Conservation (phyloP, 2,329 filamentous ascomycete species). For the Pseudogymnoascus sp. region DNA sequence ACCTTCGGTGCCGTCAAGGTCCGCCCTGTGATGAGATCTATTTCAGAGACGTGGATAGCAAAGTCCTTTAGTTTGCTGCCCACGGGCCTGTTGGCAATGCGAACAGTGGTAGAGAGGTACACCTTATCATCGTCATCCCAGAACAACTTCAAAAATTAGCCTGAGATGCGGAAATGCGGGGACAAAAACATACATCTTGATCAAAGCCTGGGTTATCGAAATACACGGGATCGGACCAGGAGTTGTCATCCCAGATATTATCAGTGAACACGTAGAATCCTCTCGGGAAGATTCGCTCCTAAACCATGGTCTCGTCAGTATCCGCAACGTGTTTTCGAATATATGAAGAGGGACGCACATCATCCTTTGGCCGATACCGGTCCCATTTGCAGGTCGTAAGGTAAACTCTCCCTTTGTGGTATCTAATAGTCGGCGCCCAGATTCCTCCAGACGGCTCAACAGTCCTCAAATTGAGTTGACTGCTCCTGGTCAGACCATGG, state of each 20-base stretch:
- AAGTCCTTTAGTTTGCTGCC: slow-evolving; percentile 43
- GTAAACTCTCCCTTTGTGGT: slow-evolving; percentile 40
- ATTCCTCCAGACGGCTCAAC: slow-evolving; percentile 45
- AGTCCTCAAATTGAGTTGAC: slow-evolving; percentile 46
- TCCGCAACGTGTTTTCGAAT: background rate
- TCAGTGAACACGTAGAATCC: slow-evolving; percentile 41
- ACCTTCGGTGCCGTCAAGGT: slow-evolving; percentile 33
- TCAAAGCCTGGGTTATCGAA: slow-evolving; percentile 50
- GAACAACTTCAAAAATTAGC: slow-evolving; percentile 30
- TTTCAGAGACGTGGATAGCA: slow-evolving; percentile 40
- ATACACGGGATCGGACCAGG: slow-evolving; percentile 48
- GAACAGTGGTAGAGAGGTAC: slow-evolving; percentile 38
- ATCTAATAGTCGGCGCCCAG: slow-evolving; percentile 43
- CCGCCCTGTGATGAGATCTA: slow-evolving; percentile 38
- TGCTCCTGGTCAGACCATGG: slow-evolving; percentile 44
- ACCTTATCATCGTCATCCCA: slow-evolving; percentile 45
- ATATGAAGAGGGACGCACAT: slow-evolving; percentile 37
- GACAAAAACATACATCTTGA: slow-evolving; percentile 41
- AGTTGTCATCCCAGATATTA: slow-evolving; percentile 39
- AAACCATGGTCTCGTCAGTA: background rate
- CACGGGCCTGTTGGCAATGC: slow-evolving; percentile 29
- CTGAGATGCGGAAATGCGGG: background rate
- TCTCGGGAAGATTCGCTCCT: slow-evolving; percentile 20
- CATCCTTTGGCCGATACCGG: slow-evolving; percentile 35
- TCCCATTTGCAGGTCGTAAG: slow-evolving; percentile 41